Conservation (phyloP, 345 rosid species). For the Euphorbia pulcherrima region DNA sequence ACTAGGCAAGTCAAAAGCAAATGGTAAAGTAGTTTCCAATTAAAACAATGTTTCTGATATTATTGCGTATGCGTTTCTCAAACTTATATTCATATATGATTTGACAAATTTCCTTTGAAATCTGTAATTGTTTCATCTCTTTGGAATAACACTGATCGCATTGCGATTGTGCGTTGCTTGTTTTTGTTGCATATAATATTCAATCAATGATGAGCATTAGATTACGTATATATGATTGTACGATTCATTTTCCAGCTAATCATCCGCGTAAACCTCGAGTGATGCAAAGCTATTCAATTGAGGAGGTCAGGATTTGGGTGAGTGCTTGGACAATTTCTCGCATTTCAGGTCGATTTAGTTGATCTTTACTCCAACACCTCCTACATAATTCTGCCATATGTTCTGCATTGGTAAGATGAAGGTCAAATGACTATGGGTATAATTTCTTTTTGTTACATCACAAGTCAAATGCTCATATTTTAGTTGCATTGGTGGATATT, state of each 20-base stretch:
- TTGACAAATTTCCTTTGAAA: not conserved
- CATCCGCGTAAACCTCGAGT: slow-evolving; percentile 9
- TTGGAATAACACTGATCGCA: not conserved
- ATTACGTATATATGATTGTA: not conserved
- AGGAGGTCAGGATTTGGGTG: slow-evolving; percentile 22
- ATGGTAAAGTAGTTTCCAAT: not conserved
- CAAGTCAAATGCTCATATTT: not conserved
- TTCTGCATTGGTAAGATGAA: slow-evolving; percentile 13
- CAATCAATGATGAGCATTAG: not conserved
- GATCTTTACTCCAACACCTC: slow-evolving; percentile 27
- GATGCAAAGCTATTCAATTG: slow-evolving; percentile 31
- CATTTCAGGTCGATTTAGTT: slow-evolving; percentile 33
- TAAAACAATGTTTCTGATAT: not conserved
- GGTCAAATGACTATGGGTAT: no score
- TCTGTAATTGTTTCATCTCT: not conserved
- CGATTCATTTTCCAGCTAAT: slow-evolving; percentile 13
- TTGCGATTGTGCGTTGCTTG: not conserved
- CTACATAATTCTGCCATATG: slow-evolving; percentile 34
- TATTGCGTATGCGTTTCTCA: not conserved
- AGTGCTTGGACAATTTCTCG: slow-evolving; percentile 32
- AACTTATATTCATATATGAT: not conserved
- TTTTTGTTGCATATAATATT: not conserved
- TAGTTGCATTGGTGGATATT: not conserved
- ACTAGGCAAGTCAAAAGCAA: no score
- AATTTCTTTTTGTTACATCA: no score